These are phyloP conservation scores for Alnus rubra DNA, from an alignment of 306 rosid species.

Conservation along the genomic window DNA sequence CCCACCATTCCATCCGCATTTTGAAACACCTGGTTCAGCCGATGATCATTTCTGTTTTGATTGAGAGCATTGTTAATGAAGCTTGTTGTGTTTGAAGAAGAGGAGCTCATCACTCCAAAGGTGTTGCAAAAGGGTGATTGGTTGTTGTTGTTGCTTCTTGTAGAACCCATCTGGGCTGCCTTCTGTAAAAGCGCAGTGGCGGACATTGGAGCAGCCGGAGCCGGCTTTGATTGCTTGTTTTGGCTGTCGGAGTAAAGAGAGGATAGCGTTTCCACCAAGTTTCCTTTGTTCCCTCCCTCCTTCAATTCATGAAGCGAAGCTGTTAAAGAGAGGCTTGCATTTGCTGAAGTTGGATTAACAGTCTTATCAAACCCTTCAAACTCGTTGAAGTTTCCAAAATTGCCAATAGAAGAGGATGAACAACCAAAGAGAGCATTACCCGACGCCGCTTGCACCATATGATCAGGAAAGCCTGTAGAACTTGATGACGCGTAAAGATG, in stretches of 20 bases:
- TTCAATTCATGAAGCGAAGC: conserved; percentile 38
- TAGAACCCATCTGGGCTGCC: conserved; percentile 75
- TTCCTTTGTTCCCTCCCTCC: conserved; percentile 36
- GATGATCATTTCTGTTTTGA: conserved; percentile 13
- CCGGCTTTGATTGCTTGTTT: conserved; percentile 28
- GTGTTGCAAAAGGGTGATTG: conserved; percentile 45
- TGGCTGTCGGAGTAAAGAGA: conserved; percentile 1
- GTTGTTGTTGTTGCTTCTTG: conserved; percentile 32
- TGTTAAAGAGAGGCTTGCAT: conserved; percentile 48
- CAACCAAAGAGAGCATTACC: conserved; percentile 37
- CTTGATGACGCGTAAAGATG: conserved; percentile 37
- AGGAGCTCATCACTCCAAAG: conserved; percentile 59
- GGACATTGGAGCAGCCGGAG: conserved; percentile 57
- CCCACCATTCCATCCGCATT: conserved; percentile 9
- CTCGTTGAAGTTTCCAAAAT: conserved; percentile 30
- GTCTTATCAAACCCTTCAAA: conserved; percentile 7
- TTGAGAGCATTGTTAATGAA: conserved; percentile 22
- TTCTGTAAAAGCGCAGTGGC: conserved; percentile 66
- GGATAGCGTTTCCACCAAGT: conserved; percentile 17
- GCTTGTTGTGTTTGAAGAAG: conserved; percentile 42
- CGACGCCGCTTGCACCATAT: conserved; percentile 52
- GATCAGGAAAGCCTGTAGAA: conserved; percentile 47
- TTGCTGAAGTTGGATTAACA: conserved; percentile 36
- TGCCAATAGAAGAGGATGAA: conserved; percentile 41
- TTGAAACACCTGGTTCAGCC: not conserved